phyloP scores from a whole-genome alignment of 2,329 filamentous ascomycete genomes.

The Scedosporium minutisporum region DNA sequence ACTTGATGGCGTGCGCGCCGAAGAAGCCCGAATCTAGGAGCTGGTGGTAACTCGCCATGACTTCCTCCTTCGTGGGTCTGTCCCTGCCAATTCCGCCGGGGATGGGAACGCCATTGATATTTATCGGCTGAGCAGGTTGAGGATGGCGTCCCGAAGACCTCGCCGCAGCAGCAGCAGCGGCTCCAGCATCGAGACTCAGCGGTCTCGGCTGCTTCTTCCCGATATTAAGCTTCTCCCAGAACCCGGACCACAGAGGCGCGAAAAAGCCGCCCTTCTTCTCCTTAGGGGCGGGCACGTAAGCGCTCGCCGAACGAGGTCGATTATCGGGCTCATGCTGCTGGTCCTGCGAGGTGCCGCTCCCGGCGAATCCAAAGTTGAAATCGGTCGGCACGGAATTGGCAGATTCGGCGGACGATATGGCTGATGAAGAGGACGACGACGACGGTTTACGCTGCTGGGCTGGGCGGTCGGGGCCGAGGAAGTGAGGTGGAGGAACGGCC shows the following conservation, averaged over 20 bases:
- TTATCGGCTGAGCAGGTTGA: constrained; percentile 1
- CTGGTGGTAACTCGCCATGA: constrained; percentile 46
- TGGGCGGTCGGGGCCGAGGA: constrained; percentile 38
- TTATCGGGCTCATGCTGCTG: neutral
- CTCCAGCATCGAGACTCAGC: constrained; percentile 8
- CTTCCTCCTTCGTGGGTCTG: constrained; percentile 31
- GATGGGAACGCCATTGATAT: constrained; percentile 3
- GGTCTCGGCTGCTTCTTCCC: constrained; percentile 6
- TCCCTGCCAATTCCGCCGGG: constrained; percentile 9
- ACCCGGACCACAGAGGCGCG: constrained; percentile 18
- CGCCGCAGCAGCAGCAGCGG: neutral
- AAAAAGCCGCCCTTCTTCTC: constrained; percentile 10
- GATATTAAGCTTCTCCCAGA: constrained; percentile 17
- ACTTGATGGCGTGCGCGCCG: constrained; percentile 46
- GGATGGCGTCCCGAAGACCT: constrained; percentile 3
- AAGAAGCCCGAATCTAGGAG: constrained; percentile 51
- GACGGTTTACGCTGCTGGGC: constrained; percentile 12
- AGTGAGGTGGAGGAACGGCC: constrained; percentile 58
- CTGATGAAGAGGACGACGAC: constrained; percentile 10
- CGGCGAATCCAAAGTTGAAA: neutral
- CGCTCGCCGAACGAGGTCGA: constrained; percentile 10
- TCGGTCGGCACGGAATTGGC: constrained; percentile 1
- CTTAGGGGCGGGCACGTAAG: constrained; percentile 1
- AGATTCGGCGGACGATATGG: constrained; percentile 5
- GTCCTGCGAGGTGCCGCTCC: neutral